A percentile compares a stretch with the other conserved stretches of the same genome.
Evolutionary conservation across 2,329 filamentous ascomycete genomes (phyloP).

Genomic region (Boeremia exigua): DNA sequence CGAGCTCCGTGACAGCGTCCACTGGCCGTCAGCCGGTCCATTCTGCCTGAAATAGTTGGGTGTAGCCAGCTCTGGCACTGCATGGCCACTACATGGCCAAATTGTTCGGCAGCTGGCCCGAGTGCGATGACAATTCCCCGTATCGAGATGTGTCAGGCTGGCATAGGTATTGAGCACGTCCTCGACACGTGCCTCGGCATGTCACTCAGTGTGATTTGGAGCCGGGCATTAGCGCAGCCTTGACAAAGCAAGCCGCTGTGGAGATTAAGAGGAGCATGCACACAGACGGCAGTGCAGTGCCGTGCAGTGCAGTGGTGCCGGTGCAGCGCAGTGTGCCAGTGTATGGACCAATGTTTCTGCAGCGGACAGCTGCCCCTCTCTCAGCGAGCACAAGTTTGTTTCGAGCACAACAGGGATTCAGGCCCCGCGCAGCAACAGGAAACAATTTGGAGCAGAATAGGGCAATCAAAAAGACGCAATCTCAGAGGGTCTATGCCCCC

Average conservation of each 20-base stretch:
- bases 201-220: not conserved
- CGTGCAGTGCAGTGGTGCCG: not conserved
- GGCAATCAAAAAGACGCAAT: not conserved
- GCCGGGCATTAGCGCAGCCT: slow-evolving; percentile 7
- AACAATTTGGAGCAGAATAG: no score
- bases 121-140: not conserved
- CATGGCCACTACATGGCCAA: no score
- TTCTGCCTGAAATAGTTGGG: no score
- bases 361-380: slow-evolving; percentile 1
- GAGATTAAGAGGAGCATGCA: slow-evolving; percentile 5
- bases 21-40: no score
- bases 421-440: no score
- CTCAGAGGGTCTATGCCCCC: not conserved
- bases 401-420: slow-evolving; percentile 6
- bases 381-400: slow-evolving; percentile 4
- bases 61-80: no score
- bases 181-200: slow-evolving; percentile 12
- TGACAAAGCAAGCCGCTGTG: slow-evolving; percentile 1
- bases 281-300: not conserved
- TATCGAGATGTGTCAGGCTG: not conserved
- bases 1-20: not conserved
- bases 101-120: no score
- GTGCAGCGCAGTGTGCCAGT: not conserved
- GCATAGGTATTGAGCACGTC: not conserved
- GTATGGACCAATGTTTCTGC: not conserved